Evolutionary conservation across 2,329 filamentous ascomycete species (phyloP).

Genomic region (Alternaria brassicicola): DNA sequence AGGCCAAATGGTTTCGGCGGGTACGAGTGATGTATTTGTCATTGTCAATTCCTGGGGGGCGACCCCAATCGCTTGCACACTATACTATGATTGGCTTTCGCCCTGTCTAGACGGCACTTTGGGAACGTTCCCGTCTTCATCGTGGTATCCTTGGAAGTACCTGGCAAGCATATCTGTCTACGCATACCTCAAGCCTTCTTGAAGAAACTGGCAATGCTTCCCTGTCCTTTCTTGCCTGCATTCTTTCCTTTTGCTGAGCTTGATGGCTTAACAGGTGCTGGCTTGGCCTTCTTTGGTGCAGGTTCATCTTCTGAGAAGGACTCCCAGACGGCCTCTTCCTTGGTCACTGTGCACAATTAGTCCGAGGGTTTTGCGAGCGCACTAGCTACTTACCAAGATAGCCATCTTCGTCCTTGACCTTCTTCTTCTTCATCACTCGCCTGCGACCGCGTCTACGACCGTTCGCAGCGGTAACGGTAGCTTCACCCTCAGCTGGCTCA

Average conservation of each 20-base stretch:
- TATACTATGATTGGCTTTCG: not conserved
- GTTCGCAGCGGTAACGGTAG: slow-evolving; percentile 58
- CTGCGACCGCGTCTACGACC: slow-evolving; percentile 77
- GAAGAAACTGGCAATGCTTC: slow-evolving; percentile 93
- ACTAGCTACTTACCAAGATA: slow-evolving; percentile 71
- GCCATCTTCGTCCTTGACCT: slow-evolving; percentile 83
- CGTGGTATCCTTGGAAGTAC: not conserved
- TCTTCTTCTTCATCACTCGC: slow-evolving; percentile 86
- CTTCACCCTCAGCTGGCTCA: slow-evolving; percentile 33
- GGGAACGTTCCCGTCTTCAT: not conserved
- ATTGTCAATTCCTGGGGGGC: not conserved
- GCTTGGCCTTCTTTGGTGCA: slow-evolving; percentile 61
- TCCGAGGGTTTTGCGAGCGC: not conserved
- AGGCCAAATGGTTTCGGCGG: not conserved
- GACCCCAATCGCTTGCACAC: not conserved
- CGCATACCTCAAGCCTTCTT: slow-evolving; percentile 66
- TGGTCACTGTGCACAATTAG: slow-evolving; percentile 69
- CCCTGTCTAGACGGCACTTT: not conserved
- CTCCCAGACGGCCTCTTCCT: slow-evolving; percentile 85
- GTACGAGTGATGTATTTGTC: not conserved
- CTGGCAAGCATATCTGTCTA: not conserved
- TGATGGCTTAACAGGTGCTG: slow-evolving; percentile 38
- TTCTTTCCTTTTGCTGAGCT: slow-evolving; percentile 61
- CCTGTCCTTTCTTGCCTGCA: slow-evolving; percentile 62
- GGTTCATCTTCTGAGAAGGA: slow-evolving; percentile 91